Evolutionary conservation across 2,329 filamentous ascomycete species (phyloP).

Genomic region (Triangularia setosa): DNA sequence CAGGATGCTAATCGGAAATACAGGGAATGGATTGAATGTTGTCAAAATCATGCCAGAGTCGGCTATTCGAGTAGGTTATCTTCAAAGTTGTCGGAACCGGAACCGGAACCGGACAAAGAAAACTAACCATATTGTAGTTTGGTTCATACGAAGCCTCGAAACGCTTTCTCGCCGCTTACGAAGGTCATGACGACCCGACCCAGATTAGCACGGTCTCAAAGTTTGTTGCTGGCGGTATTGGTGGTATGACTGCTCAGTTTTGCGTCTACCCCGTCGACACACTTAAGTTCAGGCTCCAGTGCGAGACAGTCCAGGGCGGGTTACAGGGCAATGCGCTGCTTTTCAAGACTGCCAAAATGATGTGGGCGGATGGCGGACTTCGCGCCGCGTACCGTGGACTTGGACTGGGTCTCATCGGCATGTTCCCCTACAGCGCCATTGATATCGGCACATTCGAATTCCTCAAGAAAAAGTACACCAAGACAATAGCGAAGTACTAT

Average conservation of each 20-base stretch:
- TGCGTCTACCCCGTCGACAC: conserved; percentile 93
- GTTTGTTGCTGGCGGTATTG: conserved; percentile 84
- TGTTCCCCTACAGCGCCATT: conserved; percentile 97
- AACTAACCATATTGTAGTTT: conserved; percentile 50
- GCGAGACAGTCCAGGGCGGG: conserved; percentile 84
- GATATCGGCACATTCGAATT: conserved; percentile 95
- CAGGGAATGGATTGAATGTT: conserved; percentile 94
- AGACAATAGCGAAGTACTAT: conserved; percentile 63
- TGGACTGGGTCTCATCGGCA: conserved; percentile 88
- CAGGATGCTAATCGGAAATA: conserved; percentile 10
- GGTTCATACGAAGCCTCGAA: conserved; percentile 96
- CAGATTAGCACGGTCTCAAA: conserved; percentile 80
- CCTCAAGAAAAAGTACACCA: conserved; percentile 71
- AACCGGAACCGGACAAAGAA: background rate
- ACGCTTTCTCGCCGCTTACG: conserved; percentile 75
- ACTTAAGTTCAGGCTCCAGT: conserved; percentile 81
- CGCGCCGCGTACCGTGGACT: conserved; percentile 84
- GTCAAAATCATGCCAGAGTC: conserved; percentile 98
- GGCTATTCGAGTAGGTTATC: conserved; percentile 66
- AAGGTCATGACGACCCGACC: conserved; percentile 80
- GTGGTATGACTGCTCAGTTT: conserved; percentile 93
- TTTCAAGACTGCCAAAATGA: conserved; percentile 75
- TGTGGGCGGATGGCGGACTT: conserved; percentile 74
- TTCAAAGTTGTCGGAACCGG: background rate
- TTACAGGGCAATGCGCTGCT: conserved; percentile 80